A percentile compares a stretch with the other conserved stretches of the same genome.
Evolutionary conservation across 2,329 filamentous ascomycete genomes (phyloP).

Genomic region (Thelonectria olida): DNA sequence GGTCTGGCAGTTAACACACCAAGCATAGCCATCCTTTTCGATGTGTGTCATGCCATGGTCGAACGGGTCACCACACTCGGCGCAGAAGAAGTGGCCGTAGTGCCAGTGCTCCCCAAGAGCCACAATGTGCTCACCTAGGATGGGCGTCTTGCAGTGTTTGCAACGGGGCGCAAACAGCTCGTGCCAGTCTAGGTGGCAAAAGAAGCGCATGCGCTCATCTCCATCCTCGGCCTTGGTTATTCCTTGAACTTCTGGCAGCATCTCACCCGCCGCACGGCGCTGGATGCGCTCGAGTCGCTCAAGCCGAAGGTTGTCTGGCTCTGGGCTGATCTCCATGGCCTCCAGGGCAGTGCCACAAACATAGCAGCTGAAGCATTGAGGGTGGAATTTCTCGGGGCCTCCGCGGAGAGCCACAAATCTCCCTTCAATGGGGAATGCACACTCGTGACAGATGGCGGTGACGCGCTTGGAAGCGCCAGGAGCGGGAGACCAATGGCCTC

Average conservation of each 20-base stretch:
- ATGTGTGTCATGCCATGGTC: conserved; percentile 76
- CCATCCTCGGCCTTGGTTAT: conserved; percentile 76
- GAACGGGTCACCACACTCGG: conserved; percentile 97
- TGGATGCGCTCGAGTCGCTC: conserved; percentile 79
- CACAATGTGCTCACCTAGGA: conserved; percentile 92
- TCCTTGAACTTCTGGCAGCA: conserved; percentile 69
- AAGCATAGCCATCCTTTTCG: conserved; percentile 97
- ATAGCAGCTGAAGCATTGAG: conserved; percentile 90
- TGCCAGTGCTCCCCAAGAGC: conserved; percentile 97
- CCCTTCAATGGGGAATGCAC: conserved; percentile 84
- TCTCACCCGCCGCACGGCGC: conserved; percentile 65
- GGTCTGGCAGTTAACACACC: conserved; percentile 94
- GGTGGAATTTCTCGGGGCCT: conserved; percentile 81
- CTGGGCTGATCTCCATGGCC: conserved; percentile 94
- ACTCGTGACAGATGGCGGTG: conserved; percentile 85
- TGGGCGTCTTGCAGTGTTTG: conserved; percentile 95
- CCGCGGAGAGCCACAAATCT: conserved; percentile 88
- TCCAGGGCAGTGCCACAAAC: conserved; percentile 89
- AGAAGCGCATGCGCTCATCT: conserved; percentile 82
- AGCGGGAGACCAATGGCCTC: conserved; percentile 69
- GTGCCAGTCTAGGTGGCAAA: conserved; percentile 98
- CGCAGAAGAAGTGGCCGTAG: conserved; percentile 98
- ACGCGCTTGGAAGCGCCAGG: conserved; percentile 57
- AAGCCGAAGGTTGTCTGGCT: conserved; percentile 77
- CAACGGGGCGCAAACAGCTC: conserved; percentile 92